Conservation (phyloP, 2,329 filamentous ascomycete species). For the Cercospora beticola region DNA sequence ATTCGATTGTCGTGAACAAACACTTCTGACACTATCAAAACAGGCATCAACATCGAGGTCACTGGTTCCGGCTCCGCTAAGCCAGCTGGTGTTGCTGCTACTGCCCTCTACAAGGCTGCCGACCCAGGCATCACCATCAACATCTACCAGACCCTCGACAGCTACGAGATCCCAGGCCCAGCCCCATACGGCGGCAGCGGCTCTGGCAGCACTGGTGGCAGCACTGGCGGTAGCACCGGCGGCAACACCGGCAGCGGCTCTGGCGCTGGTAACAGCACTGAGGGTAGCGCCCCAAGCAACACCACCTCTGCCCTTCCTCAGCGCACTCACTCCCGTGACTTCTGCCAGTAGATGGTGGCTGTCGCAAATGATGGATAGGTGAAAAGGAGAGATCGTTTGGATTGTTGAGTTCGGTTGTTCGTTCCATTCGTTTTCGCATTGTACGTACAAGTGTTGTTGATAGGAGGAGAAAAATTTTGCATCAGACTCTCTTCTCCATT, state of each 20-base stretch:
- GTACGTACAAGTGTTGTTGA: background rate
- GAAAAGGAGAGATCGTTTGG: slow-evolving; percentile 46
- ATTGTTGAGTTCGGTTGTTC: slow-evolving; percentile 28
- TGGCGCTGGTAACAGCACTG: background rate
- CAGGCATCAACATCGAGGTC: slow-evolving; percentile 60
- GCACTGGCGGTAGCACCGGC: background rate
- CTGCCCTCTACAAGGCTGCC: slow-evolving; percentile 56
- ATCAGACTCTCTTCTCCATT: background rate
- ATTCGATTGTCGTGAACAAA: background rate
- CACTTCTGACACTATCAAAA: background rate
- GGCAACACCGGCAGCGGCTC: background rate
- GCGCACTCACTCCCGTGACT: slow-evolving; percentile 44
- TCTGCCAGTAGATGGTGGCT: slow-evolving; percentile 39
- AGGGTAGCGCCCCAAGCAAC: background rate
- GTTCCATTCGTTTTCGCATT: slow-evolving; percentile 46
- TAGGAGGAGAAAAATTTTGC: slow-evolving; percentile 23
- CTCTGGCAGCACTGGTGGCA: background rate
- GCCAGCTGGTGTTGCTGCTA: slow-evolving; percentile 51
- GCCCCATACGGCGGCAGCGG: slow-evolving; percentile 20
- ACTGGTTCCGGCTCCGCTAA: slow-evolving; percentile 53
- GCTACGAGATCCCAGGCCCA: slow-evolving; percentile 56
- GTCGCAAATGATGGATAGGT: slow-evolving; percentile 49
- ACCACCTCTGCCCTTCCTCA: background rate
- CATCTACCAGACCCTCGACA: slow-evolving; percentile 54
- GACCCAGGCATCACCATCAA: slow-evolving; percentile 61